phyloP scores from a whole-genome alignment of 371 early-diverging fungal species.

The Mucor lusitanicus region DNA sequence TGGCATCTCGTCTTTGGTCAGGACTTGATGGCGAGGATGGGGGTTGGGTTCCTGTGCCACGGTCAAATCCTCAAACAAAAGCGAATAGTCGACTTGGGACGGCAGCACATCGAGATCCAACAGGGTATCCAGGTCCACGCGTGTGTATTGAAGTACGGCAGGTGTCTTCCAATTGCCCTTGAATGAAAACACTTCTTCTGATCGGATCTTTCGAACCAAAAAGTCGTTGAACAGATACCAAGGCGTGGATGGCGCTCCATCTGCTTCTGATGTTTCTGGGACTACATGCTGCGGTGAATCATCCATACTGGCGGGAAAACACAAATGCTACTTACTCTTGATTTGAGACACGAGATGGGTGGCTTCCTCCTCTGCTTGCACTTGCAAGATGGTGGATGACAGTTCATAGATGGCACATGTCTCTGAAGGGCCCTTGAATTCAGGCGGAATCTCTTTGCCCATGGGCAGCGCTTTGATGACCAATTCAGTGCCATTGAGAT shows the following conservation, averaged over 20 bases:
- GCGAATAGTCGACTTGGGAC: conserved; percentile 43
- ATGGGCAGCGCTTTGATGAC: conserved; percentile 43
- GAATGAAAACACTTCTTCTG: conserved; percentile 69
- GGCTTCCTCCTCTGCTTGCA: conserved; percentile 61
- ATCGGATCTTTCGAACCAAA: conserved; percentile 75
- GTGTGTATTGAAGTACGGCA: conserved; percentile 71
- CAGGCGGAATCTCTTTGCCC: conserved; percentile 47
- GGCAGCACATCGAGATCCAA: conserved; percentile 39
- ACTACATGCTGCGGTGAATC: conserved; percentile 11
- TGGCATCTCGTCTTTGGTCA: conserved; percentile 65
- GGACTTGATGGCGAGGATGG: conserved; percentile 50
- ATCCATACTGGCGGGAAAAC: not conserved
- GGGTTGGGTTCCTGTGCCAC: conserved; percentile 55
- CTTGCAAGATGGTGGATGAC: conserved; percentile 68
- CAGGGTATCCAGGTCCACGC: conserved; percentile 50
- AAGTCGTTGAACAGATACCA: conserved; percentile 97
- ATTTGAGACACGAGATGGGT: conserved; percentile 79
- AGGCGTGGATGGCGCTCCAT: conserved; percentile 40
- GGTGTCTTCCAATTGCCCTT: conserved; percentile 82
- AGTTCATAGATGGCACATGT: conserved; percentile 61
- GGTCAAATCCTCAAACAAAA: conserved; percentile 49
- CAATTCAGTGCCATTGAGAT: conserved; percentile 47
- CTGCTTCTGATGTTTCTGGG: conserved; percentile 30
- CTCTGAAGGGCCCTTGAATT: conserved; percentile 39
- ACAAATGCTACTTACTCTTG: conserved; percentile 44